Conservation (phyloP, 257 asterid species). For the Thymus mandschuricus region DNA sequence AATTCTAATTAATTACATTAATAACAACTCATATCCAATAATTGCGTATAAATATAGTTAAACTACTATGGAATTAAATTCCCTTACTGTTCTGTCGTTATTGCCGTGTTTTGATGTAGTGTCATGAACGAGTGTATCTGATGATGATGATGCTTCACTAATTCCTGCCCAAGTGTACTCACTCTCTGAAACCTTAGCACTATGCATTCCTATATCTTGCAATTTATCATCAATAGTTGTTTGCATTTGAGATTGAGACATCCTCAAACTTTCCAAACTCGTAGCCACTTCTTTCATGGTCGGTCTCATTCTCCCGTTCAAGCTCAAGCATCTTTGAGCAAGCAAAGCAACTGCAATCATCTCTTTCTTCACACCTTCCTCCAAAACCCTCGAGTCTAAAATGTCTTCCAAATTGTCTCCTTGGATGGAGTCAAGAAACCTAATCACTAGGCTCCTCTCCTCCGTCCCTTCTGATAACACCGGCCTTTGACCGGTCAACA, state of each 20-base stretch:
- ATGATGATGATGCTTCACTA: not conserved
- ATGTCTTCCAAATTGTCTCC: not conserved
- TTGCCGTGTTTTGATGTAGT: too few relatives aligned
- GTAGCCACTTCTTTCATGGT: constrained; percentile 25
- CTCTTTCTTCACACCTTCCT: constrained; percentile 10
- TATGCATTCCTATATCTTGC: not conserved
- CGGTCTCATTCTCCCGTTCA: constrained; percentile 33
- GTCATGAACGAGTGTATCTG: not conserved
- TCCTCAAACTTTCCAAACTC: constrained; percentile 26
- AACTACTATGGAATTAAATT: too few relatives aligned
- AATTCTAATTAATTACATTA: too few relatives aligned
- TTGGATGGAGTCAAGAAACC: constrained; percentile 23
- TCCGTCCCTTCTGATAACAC: not conserved
- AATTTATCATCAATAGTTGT: not conserved
- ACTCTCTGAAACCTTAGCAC: not conserved
- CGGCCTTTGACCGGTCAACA: constrained; percentile 31
- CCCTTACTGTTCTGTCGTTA: too few relatives aligned
- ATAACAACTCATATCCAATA: too few relatives aligned
- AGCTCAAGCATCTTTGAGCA: constrained; percentile 32
- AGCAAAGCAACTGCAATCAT: constrained; percentile 23
- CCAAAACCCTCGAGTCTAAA: constrained; percentile 6
- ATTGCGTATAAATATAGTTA: too few relatives aligned
- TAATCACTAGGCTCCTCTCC: not conserved
- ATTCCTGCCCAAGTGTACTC: constrained; percentile 21
- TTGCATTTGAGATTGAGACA: constrained; percentile 11